phyloP scores from a whole-genome alignment of 1,139 yeast genomes.

The Saccharomycopsis hybrid region DNA sequence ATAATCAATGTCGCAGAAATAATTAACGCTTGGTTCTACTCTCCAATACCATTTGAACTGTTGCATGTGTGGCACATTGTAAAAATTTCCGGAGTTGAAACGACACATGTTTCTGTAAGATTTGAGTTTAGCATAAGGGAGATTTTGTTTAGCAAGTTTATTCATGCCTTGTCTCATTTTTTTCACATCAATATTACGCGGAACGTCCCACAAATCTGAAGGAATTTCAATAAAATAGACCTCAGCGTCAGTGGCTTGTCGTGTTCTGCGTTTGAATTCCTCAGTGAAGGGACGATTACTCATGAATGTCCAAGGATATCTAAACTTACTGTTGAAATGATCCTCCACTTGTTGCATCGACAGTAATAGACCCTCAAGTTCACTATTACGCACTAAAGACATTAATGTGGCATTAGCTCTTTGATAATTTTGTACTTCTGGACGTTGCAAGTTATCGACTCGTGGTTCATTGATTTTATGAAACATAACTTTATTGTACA shows the following conservation, averaged over 20 bases:
- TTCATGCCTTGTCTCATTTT: slow-evolving; percentile 38
- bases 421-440: slow-evolving; percentile 18
- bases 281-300: slow-evolving; percentile 65
- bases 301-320: slow-evolving; percentile 75
- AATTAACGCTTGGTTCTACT: slow-evolving; percentile 66
- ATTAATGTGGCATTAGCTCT: slow-evolving; percentile 60
- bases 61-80: slow-evolving; percentile 53
- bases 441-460: slow-evolving; percentile 31
- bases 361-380: slow-evolving; percentile 39
- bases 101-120: slow-evolving; percentile 77
- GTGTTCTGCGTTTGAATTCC: slow-evolving; percentile 37
- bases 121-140: slow-evolving; percentile 54
- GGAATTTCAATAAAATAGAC: slow-evolving; percentile 57
- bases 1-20: slow-evolving; percentile 62
- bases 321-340: slow-evolving; percentile 60
- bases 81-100: slow-evolving; percentile 63
- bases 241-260: slow-evolving; percentile 35
- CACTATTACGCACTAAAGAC: slow-evolving; percentile 64
- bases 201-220: slow-evolving; percentile 56
- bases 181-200: slow-evolving; percentile 43
- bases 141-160: slow-evolving; percentile 37
- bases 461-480: slow-evolving; percentile 42
- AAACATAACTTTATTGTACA: slow-evolving; percentile 19
- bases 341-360: slow-evolving; percentile 57
- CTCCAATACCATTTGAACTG: slow-evolving; percentile 68